A percentile compares a stretch with the other conserved stretches of the same genome.
Evolutionary conservation across 768 basidiomycete species (phyloP).

Genomic region (Calocera cornea): DNA sequence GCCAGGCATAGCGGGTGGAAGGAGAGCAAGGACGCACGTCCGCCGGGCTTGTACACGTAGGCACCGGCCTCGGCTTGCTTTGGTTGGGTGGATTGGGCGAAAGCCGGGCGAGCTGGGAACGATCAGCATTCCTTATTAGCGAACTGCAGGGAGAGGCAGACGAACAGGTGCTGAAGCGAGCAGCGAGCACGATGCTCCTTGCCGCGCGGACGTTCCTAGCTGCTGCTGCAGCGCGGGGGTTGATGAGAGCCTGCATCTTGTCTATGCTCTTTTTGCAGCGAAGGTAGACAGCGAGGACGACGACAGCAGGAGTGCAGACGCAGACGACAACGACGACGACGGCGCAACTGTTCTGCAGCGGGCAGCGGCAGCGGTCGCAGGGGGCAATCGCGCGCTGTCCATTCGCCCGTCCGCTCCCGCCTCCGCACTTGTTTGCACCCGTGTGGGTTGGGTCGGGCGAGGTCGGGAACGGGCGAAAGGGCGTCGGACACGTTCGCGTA

Average conservation of each 20-base stretch:
- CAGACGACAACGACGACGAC: not conserved
- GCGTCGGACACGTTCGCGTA: slow-evolving; percentile 2
- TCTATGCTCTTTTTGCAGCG: not conserved
- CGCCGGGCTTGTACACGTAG: not conserved
- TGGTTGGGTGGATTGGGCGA: not conserved
- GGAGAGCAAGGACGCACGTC: not conserved
- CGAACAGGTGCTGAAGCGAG: not conserved
- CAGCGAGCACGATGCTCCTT: not conserved
- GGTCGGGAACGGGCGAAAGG: not conserved
- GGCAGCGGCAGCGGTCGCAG: no score
- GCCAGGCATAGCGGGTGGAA: not conserved
- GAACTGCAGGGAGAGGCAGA: not conserved
- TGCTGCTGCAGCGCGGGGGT: not conserved
- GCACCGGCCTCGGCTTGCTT: not conserved
- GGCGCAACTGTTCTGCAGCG: no score
- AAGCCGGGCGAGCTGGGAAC: not conserved
- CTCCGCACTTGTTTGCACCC: not conserved
- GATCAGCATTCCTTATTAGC: not conserved
- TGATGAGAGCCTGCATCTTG: slow-evolving; percentile 1
- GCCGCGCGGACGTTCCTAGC: not conserved
- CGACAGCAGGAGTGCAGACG: not conserved
- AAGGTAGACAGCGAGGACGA: not conserved
- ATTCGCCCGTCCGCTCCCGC: not conserved
- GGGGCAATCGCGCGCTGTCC: not conserved
- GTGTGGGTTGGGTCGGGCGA: not conserved